Evolutionary conservation across 2,329 filamentous ascomycete genomes (phyloP), one percentile per base, ranked within the genome.

Genomic region (Paecilomyces dactylethromorphus): DNA sequence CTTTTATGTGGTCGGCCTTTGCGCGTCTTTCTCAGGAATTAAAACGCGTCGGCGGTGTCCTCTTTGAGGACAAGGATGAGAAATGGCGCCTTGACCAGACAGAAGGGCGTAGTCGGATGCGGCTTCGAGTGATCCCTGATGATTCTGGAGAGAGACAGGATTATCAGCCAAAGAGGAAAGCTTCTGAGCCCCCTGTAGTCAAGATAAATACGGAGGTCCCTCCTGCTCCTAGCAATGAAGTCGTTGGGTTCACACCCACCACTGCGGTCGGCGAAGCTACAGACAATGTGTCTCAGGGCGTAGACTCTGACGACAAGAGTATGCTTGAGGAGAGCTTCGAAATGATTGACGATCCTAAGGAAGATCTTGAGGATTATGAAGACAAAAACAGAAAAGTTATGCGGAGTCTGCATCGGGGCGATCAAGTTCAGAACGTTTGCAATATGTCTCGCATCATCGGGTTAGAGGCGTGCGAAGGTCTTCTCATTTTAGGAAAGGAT

Each of bases 351-450:
- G 93, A 97, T 61, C 92, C 93, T 0, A 92, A 92, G 67, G 89
- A 93, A 58, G 86, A 89, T 49, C 84, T 90, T 26, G 91, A 94
- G 64, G 88, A 87, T 1, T 95, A 95, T 62, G 95, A 99, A 74
- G 95, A 99, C 74, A 97, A 97, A 78, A 97, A 99, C 69, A 85
- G 95, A 52, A 97, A 97, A 74, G 93, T 99, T 52, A 95, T 97
- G 91, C 85, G 94, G 56, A 93, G 91, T 63, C 81, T 99, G 11
- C 89, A 96, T 66, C 88, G 89, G 12, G 92, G 92, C 4, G 94
- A 99, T 68, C 85, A 92, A 58, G 93, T 99, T 1, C 91, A 97
- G 71, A 89, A 91, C 58, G 91, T 97, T 1, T 96, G 91, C 80
- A 99, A 99, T 66, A 88, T 97, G 55, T 97, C 94, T 15, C 88